phyloP scores from a whole-genome alignment of 495 filamentous ascomycete genomes.

The Lasiosphaeria ovina region DNA sequence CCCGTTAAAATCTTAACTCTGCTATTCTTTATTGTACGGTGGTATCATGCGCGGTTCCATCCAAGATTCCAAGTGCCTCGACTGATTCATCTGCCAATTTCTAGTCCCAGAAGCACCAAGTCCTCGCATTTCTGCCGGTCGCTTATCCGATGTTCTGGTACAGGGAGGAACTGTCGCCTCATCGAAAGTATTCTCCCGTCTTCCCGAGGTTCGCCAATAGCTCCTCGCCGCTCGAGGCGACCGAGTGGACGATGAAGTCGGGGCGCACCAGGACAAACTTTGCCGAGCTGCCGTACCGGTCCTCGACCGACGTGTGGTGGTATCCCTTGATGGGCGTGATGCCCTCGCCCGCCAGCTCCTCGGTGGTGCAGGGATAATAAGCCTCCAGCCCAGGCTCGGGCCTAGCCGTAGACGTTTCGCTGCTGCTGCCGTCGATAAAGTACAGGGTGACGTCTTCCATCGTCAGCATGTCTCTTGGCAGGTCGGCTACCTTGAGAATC shows the following conservation, averaged over 20 bases:
- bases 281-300: neutral
- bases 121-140: too few species aligned
- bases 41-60: too few species aligned
- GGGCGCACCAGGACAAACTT: constrained; percentile 7
- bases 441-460: constrained; percentile 13
- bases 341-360: constrained; percentile 12
- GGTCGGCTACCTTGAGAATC: constrained; percentile 7
- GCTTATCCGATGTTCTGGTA: too few species aligned
- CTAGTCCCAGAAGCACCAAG: too few species aligned
- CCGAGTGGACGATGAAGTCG: constrained; percentile 12
- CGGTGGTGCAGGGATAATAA: constrained; percentile 8
- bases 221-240: constrained; percentile 3
- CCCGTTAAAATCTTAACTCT: too few species aligned
- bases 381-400: neutral
- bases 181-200: neutral
- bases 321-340: constrained; percentile 7
- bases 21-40: too few species aligned
- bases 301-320: neutral
- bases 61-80: too few species aligned
- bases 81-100: too few species aligned
- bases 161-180: neutral
- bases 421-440: neutral
- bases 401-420: neutral
- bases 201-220: constrained; percentile 5
- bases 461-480: constrained; percentile 4